Percentiles rank a stretch among this genome's conserved stretches.
phyloP scores from a whole-genome alignment of 2,329 filamentous ascomycete species.

The Scedosporium boydii region DNA sequence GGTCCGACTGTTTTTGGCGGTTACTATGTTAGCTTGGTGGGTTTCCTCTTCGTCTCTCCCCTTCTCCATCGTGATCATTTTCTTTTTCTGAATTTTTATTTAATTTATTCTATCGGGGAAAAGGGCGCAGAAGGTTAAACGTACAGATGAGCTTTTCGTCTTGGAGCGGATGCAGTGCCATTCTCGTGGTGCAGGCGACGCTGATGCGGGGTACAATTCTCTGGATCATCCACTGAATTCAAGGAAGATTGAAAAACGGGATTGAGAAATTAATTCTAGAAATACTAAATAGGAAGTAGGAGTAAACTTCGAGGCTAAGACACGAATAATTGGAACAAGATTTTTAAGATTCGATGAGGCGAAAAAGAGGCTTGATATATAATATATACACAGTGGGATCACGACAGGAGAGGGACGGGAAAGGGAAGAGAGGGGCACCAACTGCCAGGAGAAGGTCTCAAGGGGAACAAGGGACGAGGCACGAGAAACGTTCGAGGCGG shows the following conservation, averaged over 20 bases:
- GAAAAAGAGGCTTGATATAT: too few species aligned
- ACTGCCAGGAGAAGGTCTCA: too few species aligned
- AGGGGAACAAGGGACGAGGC: too few species aligned
- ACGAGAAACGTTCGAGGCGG: too few species aligned
- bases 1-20: slow-evolving; percentile 45
- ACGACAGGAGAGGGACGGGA: too few species aligned
- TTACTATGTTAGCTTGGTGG: not conserved
- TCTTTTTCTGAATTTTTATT: not conserved
- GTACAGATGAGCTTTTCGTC: slow-evolving; percentile 11
- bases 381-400: too few species aligned
- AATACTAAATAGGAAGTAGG: too few species aligned
- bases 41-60: not conserved
- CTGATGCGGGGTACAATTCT: not conserved
- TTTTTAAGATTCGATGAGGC: too few species aligned
- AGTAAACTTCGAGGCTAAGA: too few species aligned
- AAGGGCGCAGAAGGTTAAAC: not conserved
- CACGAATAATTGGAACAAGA: too few species aligned
- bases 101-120: not conserved
- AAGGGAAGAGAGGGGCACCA: too few species aligned
- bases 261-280: too few species aligned
- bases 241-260: not conserved
- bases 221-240: not conserved
- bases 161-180: slow-evolving; percentile 9
- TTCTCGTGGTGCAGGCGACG: not conserved
- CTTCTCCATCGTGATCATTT: not conserved